A percentile compares a stretch with the other conserved stretches of the same genome.
phyloP scores from a whole-genome alignment of 495 filamentous ascomycete species.

The Tuber umbilicatum region DNA sequence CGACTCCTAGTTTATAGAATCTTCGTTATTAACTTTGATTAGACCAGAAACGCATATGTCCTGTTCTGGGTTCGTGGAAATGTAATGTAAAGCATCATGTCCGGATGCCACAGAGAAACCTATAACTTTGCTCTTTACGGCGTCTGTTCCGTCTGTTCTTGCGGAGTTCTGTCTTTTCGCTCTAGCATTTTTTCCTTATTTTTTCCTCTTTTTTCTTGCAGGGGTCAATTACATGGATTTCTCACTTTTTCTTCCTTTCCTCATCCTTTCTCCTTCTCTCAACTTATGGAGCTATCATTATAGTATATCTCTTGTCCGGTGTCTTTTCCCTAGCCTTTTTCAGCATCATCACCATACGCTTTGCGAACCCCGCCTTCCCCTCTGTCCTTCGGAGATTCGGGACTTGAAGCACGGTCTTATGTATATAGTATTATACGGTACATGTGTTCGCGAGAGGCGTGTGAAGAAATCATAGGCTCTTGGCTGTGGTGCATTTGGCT shows the following conservation, averaged over 20 bases:
- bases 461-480: neutral
- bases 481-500: neutral
- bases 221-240: neutral
- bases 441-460: neutral
- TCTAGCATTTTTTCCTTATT: neutral
- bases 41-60: conserved; percentile 39
- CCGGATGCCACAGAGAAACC: neutral
- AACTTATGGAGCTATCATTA: neutral
- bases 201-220: neutral
- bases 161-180: neutral
- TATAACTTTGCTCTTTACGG: neutral
- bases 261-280: neutral
- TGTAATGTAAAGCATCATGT: conserved; percentile 22
- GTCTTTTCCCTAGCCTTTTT: neutral
- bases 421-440: neutral
- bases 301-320: neutral
- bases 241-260: neutral
- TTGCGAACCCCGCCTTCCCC: neutral
- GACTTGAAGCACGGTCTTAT: neutral
- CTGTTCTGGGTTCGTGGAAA: conserved; percentile 38
- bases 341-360: neutral
- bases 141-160: neutral
- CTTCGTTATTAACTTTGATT: conserved; percentile 9
- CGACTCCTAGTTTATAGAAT: neutral
- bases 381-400: neutral